Conservation (phyloP, 176 grass and related monocot genomes). For the bread wheat (Triticum aestivum) region IWGSC_CS_RefSeq_v2.1 NC_057797.1:95321574-95322073, state of each 20-base stretch:
- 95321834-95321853: conserved; percentile 6
- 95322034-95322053: neutral
- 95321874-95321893: neutral
- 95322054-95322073: neutral
- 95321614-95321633: neutral
- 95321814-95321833: conserved; percentile 1
- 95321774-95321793: neutral
- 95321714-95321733: neutral
- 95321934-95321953: neutral
- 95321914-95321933: neutral
- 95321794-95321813: neutral
- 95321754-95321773: neutral
- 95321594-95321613: neutral
- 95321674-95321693: neutral
- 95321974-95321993: neutral
- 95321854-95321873: conserved; percentile 16
- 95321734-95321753: neutral
- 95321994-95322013: conserved; percentile 23
- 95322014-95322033: neutral
- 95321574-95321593: neutral
- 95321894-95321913: neutral
- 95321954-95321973: conserved; percentile 7
- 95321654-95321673: neutral
- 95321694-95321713: neutral
- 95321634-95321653: neutral